phyloP scores from a whole-genome alignment of 2,329 filamentous ascomycete species.

The Ramularia collo-cygni region DNA sequence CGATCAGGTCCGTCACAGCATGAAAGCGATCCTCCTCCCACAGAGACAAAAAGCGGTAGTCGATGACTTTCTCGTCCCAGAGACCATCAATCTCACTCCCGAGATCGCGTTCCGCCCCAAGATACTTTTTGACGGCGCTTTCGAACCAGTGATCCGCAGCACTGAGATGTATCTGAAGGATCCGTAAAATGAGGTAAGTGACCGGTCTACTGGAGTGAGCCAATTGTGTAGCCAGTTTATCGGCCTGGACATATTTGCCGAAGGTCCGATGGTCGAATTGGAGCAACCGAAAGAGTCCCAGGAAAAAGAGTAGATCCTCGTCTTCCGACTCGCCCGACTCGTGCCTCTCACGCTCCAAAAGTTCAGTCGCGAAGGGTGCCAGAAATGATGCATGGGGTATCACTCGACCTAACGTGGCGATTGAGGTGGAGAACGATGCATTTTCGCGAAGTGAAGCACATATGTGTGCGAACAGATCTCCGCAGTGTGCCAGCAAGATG shows the following conservation, averaged over 20 bases:
- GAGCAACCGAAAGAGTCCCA: constrained; percentile 72
- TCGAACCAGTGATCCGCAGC: constrained; percentile 75
- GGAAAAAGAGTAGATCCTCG: constrained; percentile 37
- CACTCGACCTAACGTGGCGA: constrained; percentile 71
- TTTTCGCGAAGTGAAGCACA: constrained; percentile 50
- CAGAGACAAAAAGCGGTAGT: constrained; percentile 66
- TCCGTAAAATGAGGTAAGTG: constrained; percentile 73
- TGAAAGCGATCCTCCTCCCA: constrained; percentile 56
- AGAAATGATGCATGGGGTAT: constrained; percentile 80
- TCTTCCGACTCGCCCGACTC: constrained; percentile 5
- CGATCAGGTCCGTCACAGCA: constrained; percentile 15
- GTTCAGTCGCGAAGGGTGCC: constrained; percentile 34
- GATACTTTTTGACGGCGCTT: constrained; percentile 59
- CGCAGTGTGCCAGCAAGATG: constrained; percentile 66
- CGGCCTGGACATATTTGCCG: constrained; percentile 55
- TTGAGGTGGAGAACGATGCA: constrained; percentile 33
- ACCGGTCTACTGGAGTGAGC: constrained; percentile 51
- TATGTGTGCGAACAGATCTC: constrained; percentile 70
- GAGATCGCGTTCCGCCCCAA: constrained; percentile 44
- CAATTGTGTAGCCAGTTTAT: constrained; percentile 64
- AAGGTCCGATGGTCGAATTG: constrained; percentile 68
- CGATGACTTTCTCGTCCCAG: constrained; percentile 69
- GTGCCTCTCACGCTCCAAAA: constrained; percentile 18
- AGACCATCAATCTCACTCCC: constrained; percentile 55
- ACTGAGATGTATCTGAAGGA: constrained; percentile 71